phyloP scores from a whole-genome alignment of 192 early-diverging fungal species.

The Rhizoclosmatium sp. region DNA sequence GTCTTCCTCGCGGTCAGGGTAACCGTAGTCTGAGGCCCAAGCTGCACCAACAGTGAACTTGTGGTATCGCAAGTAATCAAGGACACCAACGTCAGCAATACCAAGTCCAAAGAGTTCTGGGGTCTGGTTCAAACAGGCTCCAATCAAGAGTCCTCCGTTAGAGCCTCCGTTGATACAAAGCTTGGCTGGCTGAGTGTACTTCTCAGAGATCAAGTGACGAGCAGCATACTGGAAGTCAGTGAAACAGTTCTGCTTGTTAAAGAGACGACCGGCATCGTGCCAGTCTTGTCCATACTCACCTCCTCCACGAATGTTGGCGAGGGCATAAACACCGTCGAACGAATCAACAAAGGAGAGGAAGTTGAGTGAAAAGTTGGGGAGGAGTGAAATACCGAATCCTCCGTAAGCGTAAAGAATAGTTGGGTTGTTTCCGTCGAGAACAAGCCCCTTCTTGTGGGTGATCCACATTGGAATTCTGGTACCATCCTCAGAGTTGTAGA shows the following conservation, averaged over 20 bases:
- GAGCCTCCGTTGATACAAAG: conserved; percentile 70
- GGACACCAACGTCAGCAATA: conserved; percentile 76
- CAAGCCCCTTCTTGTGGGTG: conserved; percentile 54
- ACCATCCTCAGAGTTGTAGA: conserved; percentile 71
- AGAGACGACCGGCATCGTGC: conserved; percentile 59
- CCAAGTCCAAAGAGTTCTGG: conserved; percentile 75
- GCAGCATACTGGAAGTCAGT: conserved; percentile 80
- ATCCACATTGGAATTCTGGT: conserved; percentile 76
- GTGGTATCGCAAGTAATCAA: conserved; percentile 78
- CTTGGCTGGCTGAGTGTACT: conserved; percentile 63
- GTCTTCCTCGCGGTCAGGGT: conserved; percentile 23
- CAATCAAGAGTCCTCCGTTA: conserved; percentile 76
- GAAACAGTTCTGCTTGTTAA: conserved; percentile 76
- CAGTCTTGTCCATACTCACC: conserved; percentile 66
- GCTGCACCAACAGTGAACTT: conserved; percentile 79
- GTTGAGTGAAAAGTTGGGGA: conserved; percentile 38
- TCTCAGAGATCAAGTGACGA: conserved; percentile 62
- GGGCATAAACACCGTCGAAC: conserved; percentile 61
- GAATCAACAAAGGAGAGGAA: conserved; percentile 57
- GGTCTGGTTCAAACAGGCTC: conserved; percentile 74
- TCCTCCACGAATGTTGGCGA: conserved; percentile 77
- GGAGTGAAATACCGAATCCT: conserved; percentile 64
- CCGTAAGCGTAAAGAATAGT: conserved; percentile 75
- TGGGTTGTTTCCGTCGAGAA: conserved; percentile 64
- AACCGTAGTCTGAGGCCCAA: conserved; percentile 70